A percentile compares a stretch with the other conserved stretches of the same genome.
Evolutionary conservation across 345 rosid species (phyloP).

Genomic region (Microthlaspi erraticum): DNA sequence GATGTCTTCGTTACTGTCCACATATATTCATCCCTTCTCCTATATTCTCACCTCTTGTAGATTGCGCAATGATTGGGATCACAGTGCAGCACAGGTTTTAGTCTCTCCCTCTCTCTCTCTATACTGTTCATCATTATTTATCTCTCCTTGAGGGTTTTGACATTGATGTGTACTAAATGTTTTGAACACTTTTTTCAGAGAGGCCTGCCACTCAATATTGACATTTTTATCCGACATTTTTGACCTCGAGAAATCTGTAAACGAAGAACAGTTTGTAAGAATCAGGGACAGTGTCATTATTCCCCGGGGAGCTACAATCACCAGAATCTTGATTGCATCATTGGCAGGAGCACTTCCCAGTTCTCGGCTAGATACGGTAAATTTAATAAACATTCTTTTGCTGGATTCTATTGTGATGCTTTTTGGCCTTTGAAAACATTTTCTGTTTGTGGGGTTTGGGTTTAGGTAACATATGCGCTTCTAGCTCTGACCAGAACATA

Average conservation of each 20-base stretch:
- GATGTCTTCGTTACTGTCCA: slow-evolving; percentile 97
- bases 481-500: slow-evolving; percentile 76
- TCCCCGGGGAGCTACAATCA: slow-evolving; percentile 83
- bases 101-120: neutral
- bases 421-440: neutral
- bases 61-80: slow-evolving; percentile 83
- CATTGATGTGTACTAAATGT: slow-evolving; percentile 16
- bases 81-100: slow-evolving; percentile 95
- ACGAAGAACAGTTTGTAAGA: slow-evolving; percentile 64
- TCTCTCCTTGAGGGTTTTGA: slow-evolving; percentile 8
- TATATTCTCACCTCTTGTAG: slow-evolving; percentile 74
- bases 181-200: slow-evolving; percentile 58
- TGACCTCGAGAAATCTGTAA: slow-evolving; percentile 74
- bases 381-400: slow-evolving; percentile 7
- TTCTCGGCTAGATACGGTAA: slow-evolving; percentile 90
- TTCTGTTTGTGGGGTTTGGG: slow-evolving; percentile 9
- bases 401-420: neutral
- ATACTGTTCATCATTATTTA: slow-evolving; percentile 1
- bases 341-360: slow-evolving; percentile 96
- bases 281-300: slow-evolving; percentile 71
- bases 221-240: slow-evolving; percentile 87
- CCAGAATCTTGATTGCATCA: slow-evolving; percentile 85
- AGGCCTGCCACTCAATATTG: slow-evolving; percentile 93
- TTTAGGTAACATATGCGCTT: slow-evolving; percentile 81
- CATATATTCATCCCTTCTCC: slow-evolving; percentile 82